Conservation (phyloP, 2,329 filamentous ascomycete genomes). For the Penicillium frequentans region DNA sequence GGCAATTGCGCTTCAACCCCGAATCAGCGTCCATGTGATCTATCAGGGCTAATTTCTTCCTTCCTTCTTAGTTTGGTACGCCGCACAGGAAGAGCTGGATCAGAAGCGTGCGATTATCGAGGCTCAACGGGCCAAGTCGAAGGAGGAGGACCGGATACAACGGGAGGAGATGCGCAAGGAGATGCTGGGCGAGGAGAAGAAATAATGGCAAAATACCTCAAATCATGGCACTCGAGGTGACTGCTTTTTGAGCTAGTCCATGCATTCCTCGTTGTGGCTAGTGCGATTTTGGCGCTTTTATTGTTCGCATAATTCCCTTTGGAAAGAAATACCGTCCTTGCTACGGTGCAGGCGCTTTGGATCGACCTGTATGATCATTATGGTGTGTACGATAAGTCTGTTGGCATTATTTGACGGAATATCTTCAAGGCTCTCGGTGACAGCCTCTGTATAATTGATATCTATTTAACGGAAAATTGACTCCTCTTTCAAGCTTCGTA, state of each 20-base stretch:
- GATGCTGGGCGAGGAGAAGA: constrained; percentile 28
- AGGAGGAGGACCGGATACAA: constrained; percentile 36
- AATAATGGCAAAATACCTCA: not conserved
- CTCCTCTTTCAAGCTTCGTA: not conserved
- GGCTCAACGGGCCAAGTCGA: constrained; percentile 23
- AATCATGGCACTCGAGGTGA: not conserved
- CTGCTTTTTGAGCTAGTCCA: not conserved
- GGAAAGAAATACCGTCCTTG: not conserved
- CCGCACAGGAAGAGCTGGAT: constrained; percentile 38
- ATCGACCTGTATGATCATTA: constrained; percentile 11
- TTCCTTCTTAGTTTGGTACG: constrained; percentile 38
- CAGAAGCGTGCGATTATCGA: constrained; percentile 27
- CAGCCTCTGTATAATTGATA: constrained; percentile 5
- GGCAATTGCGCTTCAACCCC: not conserved
- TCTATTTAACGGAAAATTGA: not conserved
- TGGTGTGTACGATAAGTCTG: constrained; percentile 20
- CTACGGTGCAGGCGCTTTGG: not conserved
- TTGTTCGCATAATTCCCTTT: not conserved
- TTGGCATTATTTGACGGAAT: not conserved
- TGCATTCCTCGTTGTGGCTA: not conserved
- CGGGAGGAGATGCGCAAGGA: constrained; percentile 43
- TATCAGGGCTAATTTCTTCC: constrained; percentile 1
- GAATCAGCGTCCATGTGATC: not conserved
- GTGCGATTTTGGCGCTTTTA: not conserved
- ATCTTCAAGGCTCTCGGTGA: not conserved